phyloP scores from a whole-genome alignment of 192 early-diverging fungal genomes.

The Coemansia sp. region DNA sequence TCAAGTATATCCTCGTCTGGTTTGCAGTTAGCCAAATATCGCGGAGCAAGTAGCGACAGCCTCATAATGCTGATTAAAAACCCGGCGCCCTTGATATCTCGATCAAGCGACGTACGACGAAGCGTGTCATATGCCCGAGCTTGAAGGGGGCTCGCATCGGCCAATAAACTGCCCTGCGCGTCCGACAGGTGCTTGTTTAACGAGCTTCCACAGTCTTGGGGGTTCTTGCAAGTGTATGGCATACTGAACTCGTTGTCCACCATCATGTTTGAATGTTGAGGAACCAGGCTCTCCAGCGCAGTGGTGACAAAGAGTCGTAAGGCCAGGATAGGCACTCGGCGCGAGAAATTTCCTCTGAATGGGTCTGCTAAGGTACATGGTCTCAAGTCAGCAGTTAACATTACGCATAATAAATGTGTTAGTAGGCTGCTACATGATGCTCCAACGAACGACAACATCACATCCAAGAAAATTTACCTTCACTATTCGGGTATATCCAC shows the following conservation, averaged over 20 bases:
- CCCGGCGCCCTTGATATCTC: slow-evolving; percentile 18
- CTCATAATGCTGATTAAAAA: slow-evolving; percentile 46
- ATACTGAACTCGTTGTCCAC: slow-evolving; percentile 23
- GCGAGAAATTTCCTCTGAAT: slow-evolving; percentile 10
- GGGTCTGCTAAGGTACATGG: slow-evolving; percentile 19
- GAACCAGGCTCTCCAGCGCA: slow-evolving; percentile 34
- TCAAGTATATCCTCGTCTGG: slow-evolving; percentile 5
- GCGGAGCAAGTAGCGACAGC: slow-evolving; percentile 22
- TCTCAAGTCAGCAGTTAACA: neutral
- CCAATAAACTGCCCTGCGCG: slow-evolving; percentile 4
- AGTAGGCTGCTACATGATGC: neutral
- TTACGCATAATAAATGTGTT: neutral
- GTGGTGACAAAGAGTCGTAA: slow-evolving; percentile 33
- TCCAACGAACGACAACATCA: neutral
- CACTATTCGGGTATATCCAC: slow-evolving; percentile 37
- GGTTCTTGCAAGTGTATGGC: slow-evolving; percentile 14
- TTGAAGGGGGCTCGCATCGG: slow-evolving; percentile 9
- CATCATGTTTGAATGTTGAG: slow-evolving; percentile 26
- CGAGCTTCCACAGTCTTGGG: neutral
- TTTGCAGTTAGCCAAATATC: slow-evolving; percentile 1
- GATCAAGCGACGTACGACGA: slow-evolving; percentile 33
- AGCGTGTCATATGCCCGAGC: slow-evolving; percentile 30
- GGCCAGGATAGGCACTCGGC: slow-evolving; percentile 33
- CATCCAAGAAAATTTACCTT: slow-evolving; percentile 13
- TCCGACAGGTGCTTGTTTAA: neutral